These are phyloP conservation scores for Cytospora schulzeri DNA, from an alignment of 2,329 filamentous ascomycete genomes.

Conservation along the genomic window DNA sequence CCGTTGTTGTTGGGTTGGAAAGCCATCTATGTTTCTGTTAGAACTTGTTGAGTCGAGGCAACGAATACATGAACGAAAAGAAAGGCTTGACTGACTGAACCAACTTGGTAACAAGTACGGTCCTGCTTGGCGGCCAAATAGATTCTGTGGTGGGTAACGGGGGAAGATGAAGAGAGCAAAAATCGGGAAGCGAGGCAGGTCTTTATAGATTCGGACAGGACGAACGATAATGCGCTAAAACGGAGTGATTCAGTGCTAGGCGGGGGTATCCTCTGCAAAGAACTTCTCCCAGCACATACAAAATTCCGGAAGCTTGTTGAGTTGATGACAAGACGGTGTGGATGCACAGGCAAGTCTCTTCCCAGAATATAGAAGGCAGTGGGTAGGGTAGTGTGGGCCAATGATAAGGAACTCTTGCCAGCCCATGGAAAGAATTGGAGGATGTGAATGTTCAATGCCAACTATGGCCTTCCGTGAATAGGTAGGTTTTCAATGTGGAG, in stretches of 20 bases:
- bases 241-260: background rate
- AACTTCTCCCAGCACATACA: background rate
- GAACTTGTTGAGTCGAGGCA: background rate
- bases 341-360: too few relatives aligned
- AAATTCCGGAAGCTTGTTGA: background rate
- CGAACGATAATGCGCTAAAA: background rate
- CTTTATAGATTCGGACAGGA: background rate
- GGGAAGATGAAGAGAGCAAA: background rate
- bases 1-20: conserved; percentile 21
- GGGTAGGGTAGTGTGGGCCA: background rate
- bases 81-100: background rate
- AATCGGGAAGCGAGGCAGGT: background rate
- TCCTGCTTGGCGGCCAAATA: background rate
- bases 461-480: background rate
- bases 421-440: background rate
- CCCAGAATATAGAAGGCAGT: too few relatives aligned
- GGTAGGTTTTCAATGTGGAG: background rate
- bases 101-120: background rate
- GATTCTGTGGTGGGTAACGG: background rate
- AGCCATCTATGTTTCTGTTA: conserved; percentile 11
- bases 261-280: background rate
- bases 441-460: background rate
- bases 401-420: background rate
- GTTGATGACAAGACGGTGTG: too few relatives aligned
- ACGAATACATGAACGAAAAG: too few relatives aligned